Evolutionary conservation across 2,329 filamentous ascomycete genomes (phyloP), one percentile per base, ranked within the genome.

Genomic region (Aspergillus ibericus): DNA sequence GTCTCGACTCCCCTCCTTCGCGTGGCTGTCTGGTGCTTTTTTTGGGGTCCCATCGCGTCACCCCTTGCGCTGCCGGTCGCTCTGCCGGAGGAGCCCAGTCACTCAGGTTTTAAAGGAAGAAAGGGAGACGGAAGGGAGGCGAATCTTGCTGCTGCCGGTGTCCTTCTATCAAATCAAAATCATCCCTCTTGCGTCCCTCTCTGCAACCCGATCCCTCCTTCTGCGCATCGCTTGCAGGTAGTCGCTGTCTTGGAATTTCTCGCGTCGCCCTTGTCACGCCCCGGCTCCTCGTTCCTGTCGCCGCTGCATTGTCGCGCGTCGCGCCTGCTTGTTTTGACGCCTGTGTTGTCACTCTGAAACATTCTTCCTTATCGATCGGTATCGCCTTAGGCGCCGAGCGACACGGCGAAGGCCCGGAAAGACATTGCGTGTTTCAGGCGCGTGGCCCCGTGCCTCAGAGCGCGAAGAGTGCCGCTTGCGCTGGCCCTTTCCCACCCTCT

Each of bases 311-410:
- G 57, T 68, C 59, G 62, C 65, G 63, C 65, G 63, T 60, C 63
- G 64, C 60, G 62, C 64, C 52, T 63, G 52, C 59, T 60, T 63
- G 59, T 65, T 61, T 63, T 60, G 56, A 68, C 66, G 61, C 65
- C 56, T 51, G 60, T 61, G 66, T 67, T 62, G 56, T 56, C 61
- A 61, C 46, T 57, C 60, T 70, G 69, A 72, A 72, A 72, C 70
- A 72, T 70, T 70, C 69, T 65, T 69, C 68, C 65, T 60, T 57
- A 57, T 57, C 44, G 35, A 53, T 53, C 44, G 38, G 56, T 59
- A 62, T 63, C 60, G 56, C 59, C 59, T 53, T 44, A 59, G 48
- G 59, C 56, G 53, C 58, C 53, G 53, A 51, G 32, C 46, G 50
- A 51, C 36, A 44, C 35, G 25, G 48, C 40, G 49, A 51, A 54